Conservation (phyloP, 2,329 filamentous ascomycete genomes). For the Rhexocercosporidium sp. region DNA sequence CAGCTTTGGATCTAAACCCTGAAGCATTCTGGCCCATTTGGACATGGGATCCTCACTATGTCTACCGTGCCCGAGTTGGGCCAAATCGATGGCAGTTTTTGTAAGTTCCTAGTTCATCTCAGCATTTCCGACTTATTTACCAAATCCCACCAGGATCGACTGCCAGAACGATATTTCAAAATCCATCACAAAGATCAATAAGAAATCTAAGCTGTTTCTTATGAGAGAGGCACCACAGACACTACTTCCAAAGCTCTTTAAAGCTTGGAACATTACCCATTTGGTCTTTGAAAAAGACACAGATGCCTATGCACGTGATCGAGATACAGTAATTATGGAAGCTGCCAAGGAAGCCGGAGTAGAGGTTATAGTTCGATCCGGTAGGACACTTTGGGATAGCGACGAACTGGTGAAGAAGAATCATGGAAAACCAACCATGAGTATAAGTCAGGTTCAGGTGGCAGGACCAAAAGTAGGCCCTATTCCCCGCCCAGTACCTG, state of each 20-base stretch:
- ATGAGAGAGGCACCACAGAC: slow-evolving; percentile 75
- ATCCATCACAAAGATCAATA: slow-evolving; percentile 71
- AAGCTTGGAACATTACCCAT: slow-evolving; percentile 75
- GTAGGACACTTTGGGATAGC: slow-evolving; percentile 75
- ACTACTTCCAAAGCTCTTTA: slow-evolving; percentile 73
- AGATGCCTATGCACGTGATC: slow-evolving; percentile 70
- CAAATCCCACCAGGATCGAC: slow-evolving; percentile 58
- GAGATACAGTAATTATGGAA: slow-evolving; percentile 63
- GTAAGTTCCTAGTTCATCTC: slow-evolving; percentile 44
- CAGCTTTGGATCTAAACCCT: slow-evolving; percentile 72
- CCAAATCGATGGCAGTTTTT: slow-evolving; percentile 78
- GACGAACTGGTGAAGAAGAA: slow-evolving; percentile 71
- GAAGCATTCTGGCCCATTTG: slow-evolving; percentile 75
- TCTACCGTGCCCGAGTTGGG: slow-evolving; percentile 72
- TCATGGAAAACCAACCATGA: slow-evolving; percentile 75
- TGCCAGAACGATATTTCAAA: slow-evolving; percentile 73
- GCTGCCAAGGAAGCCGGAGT: slow-evolving; percentile 70
- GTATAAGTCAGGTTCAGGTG: slow-evolving; percentile 67
- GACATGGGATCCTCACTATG: slow-evolving; percentile 83
- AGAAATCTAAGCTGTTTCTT: slow-evolving; percentile 73
- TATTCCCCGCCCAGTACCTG: slow-evolving; percentile 64
- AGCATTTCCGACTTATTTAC: slow-evolving; percentile 13
- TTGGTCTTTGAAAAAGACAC: slow-evolving; percentile 82
- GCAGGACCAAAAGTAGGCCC: slow-evolving; percentile 67
- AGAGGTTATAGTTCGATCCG: slow-evolving; percentile 66